Evolutionary conservation across 768 basidiomycete genomes (phyloP), one percentile per base, ranked within the genome.

Genomic region (Rhodosporidiobolus odoratus): DNA sequence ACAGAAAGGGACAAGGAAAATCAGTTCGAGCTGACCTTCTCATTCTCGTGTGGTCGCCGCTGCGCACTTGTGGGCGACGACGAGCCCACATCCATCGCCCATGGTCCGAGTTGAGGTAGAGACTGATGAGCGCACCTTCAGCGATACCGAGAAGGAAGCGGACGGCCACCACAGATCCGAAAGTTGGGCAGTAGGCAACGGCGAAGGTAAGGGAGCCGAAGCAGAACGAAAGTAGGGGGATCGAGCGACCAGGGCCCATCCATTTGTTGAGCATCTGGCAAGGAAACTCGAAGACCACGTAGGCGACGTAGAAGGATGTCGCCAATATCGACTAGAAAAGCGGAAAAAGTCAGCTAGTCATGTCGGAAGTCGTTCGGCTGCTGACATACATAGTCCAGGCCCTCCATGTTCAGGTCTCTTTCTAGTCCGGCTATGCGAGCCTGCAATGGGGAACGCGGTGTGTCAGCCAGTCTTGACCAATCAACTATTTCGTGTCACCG

Each of bases 141-240:
- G 64, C 64, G 10, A 73, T 19, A 38, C 68, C 72, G 15, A 73
- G 68, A 6, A 60, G 53, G 58, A 73, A 73, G 4, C 72, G 69
- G 3, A 72, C 63, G 13, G 69, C 73, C 48, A 72, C 50, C 2
- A 30, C 59, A 19, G 58, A 8, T 0, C 68, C 64, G 37, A 73
- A 63, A 2, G 65, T 58, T 15, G 68, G 50, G 56, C 71, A 66
- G 43, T 70, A 74, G 25, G 69, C 65, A 34, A 67, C 59, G 34
- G 37, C 68, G 61, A 73, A 64, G 43, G 65, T 50, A 53, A 69
- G 54, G 19, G 69, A 52, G 10, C 72, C 68, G 58, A 69, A 73
- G 16, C 41, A 10, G 60, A 69, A 60, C 3, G 50, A 45, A 53
- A 59, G 57, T 34, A 62, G 30, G 25, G 72, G 65, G 35, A 73